Base-by-base conservation (phyloP, 192 early-diverging fungal genomes). In the Podila minutissima region DNA sequence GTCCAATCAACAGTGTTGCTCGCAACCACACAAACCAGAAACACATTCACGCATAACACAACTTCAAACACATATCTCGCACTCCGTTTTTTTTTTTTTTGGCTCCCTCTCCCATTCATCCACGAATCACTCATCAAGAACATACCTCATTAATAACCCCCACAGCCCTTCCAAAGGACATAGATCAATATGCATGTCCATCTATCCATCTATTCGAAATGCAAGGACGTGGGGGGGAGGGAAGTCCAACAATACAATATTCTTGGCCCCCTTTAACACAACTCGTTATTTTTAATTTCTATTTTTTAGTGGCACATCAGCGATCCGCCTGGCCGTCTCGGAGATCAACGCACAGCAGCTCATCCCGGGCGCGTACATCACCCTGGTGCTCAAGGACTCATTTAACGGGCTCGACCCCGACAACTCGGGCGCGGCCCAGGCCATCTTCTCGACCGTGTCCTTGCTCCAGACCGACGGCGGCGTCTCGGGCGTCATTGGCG, bases 401-500 rank as follows among this genome's bases (percentile, higher is more conserved):
- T 88, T 83, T 71, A 85, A 85, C 51, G 75, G 74, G 13, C 37
- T 61, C 29, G 82, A 82, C n/a, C 58, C 79, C 1, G 83, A 83
- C 24, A 83, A 85, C 59, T 75, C 85, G 46, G 78, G 83, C 0
- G 84, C 85, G 5, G 82, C 86, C 10, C 72, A 88, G 50, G 86
- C 86, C 26, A 85, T 88, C 7, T 88, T 86, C 71, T 76, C 86
- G 0, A 78, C 83, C 0, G 86, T 88, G 19, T 86, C 84, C 4
- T 48, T 88, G 24, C 60, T 88, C 9, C 86, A 88, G 50, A 71
- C 82, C 22, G 49, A 67, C 5, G 65, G 70, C 15, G 86, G 86
- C 13, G 86, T 88, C 6, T 82, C 85, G n/a, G 86, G 86, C 9
- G 86, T 88, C 38, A 88, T 88, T 72, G 86, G 86, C 24, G 86